phyloP scores from a whole-genome alignment of 345 rosid genomes.

The Psidium friedrichsthalianum region DNA sequence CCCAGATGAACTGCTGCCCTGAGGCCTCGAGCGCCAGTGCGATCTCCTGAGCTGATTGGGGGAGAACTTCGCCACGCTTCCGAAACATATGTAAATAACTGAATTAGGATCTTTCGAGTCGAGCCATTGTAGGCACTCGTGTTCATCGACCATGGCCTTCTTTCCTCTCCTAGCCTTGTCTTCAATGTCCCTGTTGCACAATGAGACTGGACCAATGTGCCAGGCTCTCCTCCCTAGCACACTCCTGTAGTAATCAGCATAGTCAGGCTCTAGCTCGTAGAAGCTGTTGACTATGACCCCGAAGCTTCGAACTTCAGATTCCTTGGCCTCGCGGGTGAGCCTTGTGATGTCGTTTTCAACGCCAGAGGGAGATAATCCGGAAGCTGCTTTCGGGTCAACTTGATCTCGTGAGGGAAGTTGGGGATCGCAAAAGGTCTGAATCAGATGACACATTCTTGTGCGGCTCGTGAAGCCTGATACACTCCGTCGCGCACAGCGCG shows the following conservation, averaged over 20 bases:
- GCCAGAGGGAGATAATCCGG: not conserved
- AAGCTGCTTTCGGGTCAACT: conserved; percentile 25
- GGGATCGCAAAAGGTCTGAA: conserved; percentile 36
- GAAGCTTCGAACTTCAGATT: not conserved
- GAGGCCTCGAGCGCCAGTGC: conserved; percentile 27
- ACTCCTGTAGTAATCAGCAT: conserved; percentile 1
- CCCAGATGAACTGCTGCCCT: conserved; percentile 41
- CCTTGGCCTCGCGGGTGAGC: not conserved
- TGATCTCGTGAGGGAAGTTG: conserved; percentile 33
- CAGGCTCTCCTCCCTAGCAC: conserved; percentile 2
- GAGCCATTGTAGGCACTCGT: conserved; percentile 32
- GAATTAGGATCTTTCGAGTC: conserved; percentile 18
- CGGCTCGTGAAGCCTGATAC: conserved; percentile 26
- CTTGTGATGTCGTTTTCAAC: not conserved
- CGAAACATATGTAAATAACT: conserved; percentile 33
- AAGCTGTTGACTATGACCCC: conserved; percentile 9
- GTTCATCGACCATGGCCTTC: conserved; percentile 13
- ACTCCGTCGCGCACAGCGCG: conserved; percentile 17
- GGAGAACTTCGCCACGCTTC: conserved; percentile 18
- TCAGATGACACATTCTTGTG: conserved; percentile 22
- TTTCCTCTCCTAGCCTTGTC: conserved; percentile 19
- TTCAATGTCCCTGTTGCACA: not conserved
- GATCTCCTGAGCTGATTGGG: conserved; percentile 25
- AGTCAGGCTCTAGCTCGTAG: conserved; percentile 10
- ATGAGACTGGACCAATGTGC: conserved; percentile 7